A percentile compares a stretch with the other conserved stretches of the same genome.
These are phyloP conservation scores for Pythium folliculosum DNA, from an alignment of 352 stramenopile genomes.

Conservation along the genomic window DNA sequence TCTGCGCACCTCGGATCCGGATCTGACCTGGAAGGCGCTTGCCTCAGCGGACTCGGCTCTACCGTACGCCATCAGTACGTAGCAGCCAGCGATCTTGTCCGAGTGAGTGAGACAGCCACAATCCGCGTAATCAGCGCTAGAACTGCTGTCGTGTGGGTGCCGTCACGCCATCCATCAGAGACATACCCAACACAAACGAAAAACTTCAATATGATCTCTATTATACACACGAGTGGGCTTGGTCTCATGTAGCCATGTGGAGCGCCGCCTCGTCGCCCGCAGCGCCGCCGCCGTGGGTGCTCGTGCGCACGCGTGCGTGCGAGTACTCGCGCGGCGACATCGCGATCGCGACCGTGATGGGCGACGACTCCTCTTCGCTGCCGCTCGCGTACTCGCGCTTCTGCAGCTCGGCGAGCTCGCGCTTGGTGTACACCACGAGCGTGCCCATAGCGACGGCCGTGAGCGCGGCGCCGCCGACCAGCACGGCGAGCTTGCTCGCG, in stretches of 20 bases:
- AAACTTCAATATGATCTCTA: slow-evolving; percentile 7
- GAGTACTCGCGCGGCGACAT: slow-evolving; percentile 20
- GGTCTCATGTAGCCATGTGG: slow-evolving; percentile 2
- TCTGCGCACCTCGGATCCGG: not conserved
- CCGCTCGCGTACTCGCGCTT: slow-evolving; percentile 57
- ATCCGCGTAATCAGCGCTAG: too few relatives aligned
- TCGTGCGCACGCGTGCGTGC: slow-evolving; percentile 33
- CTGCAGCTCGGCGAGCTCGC: slow-evolving; percentile 59
- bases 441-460: slow-evolving; percentile 57
- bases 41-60: not conserved
- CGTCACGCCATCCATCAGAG: slow-evolving; percentile 11
- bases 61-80: not conserved
- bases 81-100: not conserved
- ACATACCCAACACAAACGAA: not conserved
- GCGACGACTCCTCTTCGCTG: slow-evolving; percentile 41
- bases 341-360: slow-evolving; percentile 25
- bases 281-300: slow-evolving; percentile 26
- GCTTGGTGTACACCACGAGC: slow-evolving; percentile 68
- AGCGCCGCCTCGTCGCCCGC: not conserved
- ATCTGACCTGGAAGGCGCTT: not conserved
- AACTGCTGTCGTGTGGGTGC: not conserved
- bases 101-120: not conserved
- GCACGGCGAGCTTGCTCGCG: slow-evolving; percentile 42
- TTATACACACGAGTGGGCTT: not conserved
- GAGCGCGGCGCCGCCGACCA: slow-evolving; percentile 42